Evolutionary conservation across 148 eudicot species (phyloP).

Genomic region (Chenopodium formosanum): DNA sequence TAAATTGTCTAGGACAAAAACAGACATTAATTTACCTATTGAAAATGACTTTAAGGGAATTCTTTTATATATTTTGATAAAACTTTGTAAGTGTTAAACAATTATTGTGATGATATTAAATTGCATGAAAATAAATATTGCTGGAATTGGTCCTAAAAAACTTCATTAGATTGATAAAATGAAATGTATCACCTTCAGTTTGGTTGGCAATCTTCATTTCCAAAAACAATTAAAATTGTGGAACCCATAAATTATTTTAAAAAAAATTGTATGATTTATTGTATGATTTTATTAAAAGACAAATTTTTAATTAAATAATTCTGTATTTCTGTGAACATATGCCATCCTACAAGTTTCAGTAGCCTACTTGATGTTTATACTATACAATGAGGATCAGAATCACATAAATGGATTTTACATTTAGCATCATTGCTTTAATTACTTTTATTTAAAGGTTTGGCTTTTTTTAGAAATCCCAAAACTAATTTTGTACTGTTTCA

Average conservation of each 20-base stretch:
- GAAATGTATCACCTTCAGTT: not conserved
- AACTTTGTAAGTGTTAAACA: too few species aligned
- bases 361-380: not conserved
- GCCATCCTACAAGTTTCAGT: not conserved
- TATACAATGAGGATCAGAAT: not conserved
- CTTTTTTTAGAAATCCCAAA: not conserved
- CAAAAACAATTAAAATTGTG: slow-evolving; percentile 1
- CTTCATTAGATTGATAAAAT: not conserved
- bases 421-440: not conserved
- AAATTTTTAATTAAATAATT: not conserved
- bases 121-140: not conserved
- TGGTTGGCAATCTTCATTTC: not conserved
- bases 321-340: not conserved
- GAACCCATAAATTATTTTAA: slow-evolving; percentile 10
- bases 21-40: too few species aligned
- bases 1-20: too few species aligned
- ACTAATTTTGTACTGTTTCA: not conserved
- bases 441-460: not conserved
- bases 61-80: too few species aligned
- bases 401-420: not conserved
- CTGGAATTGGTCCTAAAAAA: not conserved
- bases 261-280: not conserved
- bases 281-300: not conserved
- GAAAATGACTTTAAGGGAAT: too few species aligned
- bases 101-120: too few species aligned